A percentile compares a stretch with the other conserved stretches of the same genome.
phyloP scores from a whole-genome alignment of 23 red algal species.

The Chondrus crispus region DNA sequence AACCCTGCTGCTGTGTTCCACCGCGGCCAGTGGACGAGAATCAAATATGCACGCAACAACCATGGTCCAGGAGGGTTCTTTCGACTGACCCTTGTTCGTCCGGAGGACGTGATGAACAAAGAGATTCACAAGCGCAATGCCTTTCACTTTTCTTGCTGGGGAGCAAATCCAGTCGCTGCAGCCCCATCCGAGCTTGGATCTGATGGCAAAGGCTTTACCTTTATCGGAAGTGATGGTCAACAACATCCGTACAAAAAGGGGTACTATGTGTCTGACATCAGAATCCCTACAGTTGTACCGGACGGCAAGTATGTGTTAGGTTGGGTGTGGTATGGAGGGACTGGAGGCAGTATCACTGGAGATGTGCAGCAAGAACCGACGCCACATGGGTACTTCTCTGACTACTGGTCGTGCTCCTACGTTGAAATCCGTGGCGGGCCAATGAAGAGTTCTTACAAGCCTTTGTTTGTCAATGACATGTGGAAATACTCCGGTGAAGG shows the following conservation, averaged over 20 bases:
- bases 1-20: conserved; percentile 1
- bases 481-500: background rate
- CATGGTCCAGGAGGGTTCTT: conserved; percentile 49
- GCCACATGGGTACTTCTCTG: conserved; percentile 39
- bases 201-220: conserved; percentile 15
- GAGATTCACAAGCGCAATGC: conserved; percentile 11
- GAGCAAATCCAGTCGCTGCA: conserved; percentile 8
- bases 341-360: background rate
- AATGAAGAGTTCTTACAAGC: background rate
- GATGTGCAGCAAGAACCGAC: background rate
- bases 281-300: conserved; percentile 48
- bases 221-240: conserved; percentile 24
- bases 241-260: background rate
- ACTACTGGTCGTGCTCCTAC: conserved; percentile 60
- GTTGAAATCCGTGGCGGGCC: conserved; percentile 37
- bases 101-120: conserved; percentile 22
- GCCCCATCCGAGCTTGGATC: background rate
- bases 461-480: conserved; percentile 55
- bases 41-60: conserved; percentile 58
- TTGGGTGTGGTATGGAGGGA: conserved; percentile 58
- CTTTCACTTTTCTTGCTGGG: conserved; percentile 66
- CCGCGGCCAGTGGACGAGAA: background rate
- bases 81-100: conserved; percentile 26
- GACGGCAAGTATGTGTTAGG: conserved; percentile 72
- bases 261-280: conserved; percentile 24